Conservation (phyloP, 2,329 filamentous ascomycete genomes). For the Diaporthe australafricana region DNA sequence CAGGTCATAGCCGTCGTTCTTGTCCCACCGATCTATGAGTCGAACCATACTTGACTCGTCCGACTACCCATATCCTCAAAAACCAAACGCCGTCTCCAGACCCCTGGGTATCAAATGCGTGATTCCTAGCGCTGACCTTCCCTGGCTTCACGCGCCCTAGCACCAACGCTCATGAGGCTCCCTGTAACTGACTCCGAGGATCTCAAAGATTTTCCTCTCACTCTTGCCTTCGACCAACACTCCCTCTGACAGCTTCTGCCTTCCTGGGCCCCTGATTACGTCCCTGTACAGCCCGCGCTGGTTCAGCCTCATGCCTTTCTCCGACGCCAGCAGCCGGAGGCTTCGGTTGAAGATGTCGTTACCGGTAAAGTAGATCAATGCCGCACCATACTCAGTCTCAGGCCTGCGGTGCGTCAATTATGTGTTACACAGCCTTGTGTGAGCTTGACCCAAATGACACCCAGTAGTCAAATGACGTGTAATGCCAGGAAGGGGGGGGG, state of each 20-base stretch:
- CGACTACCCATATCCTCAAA: neutral
- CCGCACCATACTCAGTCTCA: conserved; percentile 81
- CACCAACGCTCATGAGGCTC: conserved; percentile 82
- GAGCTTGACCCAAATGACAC: neutral
- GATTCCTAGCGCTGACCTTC: neutral
- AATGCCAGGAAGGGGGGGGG: neutral
- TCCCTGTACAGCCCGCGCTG: conserved; percentile 83
- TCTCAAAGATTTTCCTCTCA: conserved; percentile 84
- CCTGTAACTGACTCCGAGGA: conserved; percentile 86
- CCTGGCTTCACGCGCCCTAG: conserved; percentile 50
- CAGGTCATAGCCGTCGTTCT: neutral
- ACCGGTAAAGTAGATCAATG: conserved; percentile 94
- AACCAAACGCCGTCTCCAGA: neutral
- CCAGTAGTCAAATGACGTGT: neutral
- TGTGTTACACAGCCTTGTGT: neutral
- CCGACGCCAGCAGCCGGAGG: conserved; percentile 78
- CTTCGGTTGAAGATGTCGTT: conserved; percentile 96
- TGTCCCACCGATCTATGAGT: neutral
- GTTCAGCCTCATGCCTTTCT: conserved; percentile 86
- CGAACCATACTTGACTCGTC: neutral
- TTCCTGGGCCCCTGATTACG: conserved; percentile 69
- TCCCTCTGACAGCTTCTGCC: conserved; percentile 74
- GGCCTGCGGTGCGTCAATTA: conserved; percentile 54
- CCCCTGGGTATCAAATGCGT: conserved; percentile 2
- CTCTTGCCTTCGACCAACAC: conserved; percentile 78